These are phyloP conservation scores for Cenchrus purpureus DNA, from an alignment of 176 grass and related monocot species.

Conservation along the genomic window DNA sequence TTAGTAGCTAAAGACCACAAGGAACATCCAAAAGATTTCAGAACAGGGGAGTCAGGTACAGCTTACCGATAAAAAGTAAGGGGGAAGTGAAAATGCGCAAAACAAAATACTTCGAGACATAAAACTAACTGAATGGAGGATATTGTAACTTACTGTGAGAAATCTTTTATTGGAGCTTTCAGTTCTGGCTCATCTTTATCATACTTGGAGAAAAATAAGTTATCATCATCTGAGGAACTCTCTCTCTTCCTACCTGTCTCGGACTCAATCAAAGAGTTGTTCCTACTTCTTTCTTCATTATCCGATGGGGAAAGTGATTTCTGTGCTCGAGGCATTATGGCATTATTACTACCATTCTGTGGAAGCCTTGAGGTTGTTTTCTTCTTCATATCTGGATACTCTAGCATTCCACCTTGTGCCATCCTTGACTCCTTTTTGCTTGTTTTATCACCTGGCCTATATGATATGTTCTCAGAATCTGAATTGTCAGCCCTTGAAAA, in stretches of 20 bases:
- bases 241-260: slow-evolving; percentile 58
- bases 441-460: slow-evolving; percentile 47
- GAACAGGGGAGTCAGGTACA: neutral
- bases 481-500: slow-evolving; percentile 53
- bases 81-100: slow-evolving; percentile 25
- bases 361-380: slow-evolving; percentile 41
- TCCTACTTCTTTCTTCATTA: slow-evolving; percentile 65
- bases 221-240: slow-evolving; percentile 76
- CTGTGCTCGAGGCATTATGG: slow-evolving; percentile 22
- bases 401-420: slow-evolving; percentile 43
- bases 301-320: slow-evolving; percentile 61
- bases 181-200: slow-evolving; percentile 85
- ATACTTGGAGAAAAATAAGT: slow-evolving; percentile 82
- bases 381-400: slow-evolving; percentile 53
- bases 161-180: slow-evolving; percentile 82
- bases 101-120: slow-evolving; percentile 34
- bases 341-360: slow-evolving; percentile 62
- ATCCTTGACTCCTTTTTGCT: slow-evolving; percentile 50
- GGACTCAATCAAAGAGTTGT: slow-evolving; percentile 54
- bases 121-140: slow-evolving; percentile 24
- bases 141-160: slow-evolving; percentile 71
- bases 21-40: slow-evolving; percentile 29
- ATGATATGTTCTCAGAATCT: slow-evolving; percentile 50
- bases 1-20: neutral
- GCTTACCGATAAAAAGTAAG: neutral